Conservation (phyloP, 441 rosid species). For the Populus tomentosa region DNA sequence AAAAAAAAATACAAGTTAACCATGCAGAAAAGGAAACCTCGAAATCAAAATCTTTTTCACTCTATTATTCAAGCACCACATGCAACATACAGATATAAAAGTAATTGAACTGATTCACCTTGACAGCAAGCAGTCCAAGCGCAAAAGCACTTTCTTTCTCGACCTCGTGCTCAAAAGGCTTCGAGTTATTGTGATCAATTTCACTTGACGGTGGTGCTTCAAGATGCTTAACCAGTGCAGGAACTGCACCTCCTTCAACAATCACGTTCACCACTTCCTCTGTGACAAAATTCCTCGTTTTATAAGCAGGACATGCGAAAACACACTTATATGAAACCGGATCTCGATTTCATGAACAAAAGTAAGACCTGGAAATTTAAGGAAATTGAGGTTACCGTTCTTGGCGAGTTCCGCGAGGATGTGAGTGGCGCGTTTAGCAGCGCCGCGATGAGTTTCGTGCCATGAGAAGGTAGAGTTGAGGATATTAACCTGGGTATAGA, state of each 20-base stretch:
- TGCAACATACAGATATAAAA: not conserved
- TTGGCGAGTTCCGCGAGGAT: conserved; percentile 94
- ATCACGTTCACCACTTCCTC: conserved; percentile 94
- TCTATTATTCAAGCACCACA: not conserved
- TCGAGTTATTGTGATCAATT: conserved; percentile 33
- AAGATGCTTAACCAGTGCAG: conserved; percentile 88
- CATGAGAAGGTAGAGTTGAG: conserved; percentile 75
- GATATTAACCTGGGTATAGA: conserved; percentile 62
- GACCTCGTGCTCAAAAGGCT: conserved; percentile 89
- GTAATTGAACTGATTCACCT: conserved; percentile 38
- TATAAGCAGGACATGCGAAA: not conserved
- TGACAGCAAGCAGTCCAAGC: conserved; percentile 41
- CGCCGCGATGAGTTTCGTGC: conserved; percentile 83
- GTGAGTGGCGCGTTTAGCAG: conserved; percentile 90
- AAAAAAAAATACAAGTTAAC: no score
- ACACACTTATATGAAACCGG: not conserved
- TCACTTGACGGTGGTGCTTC: conserved; percentile 66
- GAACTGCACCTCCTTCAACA: conserved; percentile 93
- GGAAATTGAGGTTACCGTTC: conserved; percentile 48
- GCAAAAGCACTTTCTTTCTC: conserved; percentile 86
- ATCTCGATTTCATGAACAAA: not conserved
- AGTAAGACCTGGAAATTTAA: not conserved
- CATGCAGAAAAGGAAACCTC: not conserved
- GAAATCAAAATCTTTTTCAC: not conserved
- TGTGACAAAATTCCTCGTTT: conserved; percentile 19